Percentiles rank a stretch among this genome's conserved stretches.
Conservation (phyloP, 306 rosid genomes). For the Echinosophora koreensis region DNA sequence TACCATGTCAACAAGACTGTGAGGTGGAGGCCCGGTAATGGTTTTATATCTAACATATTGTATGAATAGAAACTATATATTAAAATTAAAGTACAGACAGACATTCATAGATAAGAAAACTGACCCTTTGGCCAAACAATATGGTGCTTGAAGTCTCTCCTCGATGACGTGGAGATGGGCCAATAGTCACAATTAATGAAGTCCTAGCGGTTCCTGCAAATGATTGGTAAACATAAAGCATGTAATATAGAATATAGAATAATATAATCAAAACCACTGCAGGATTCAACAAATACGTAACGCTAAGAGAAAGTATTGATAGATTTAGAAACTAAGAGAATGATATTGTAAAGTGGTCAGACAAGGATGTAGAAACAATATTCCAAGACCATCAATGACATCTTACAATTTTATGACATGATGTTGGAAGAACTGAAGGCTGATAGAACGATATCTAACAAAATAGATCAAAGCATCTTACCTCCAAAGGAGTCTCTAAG, state of each 20-base stretch:
- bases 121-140: constrained; percentile 93
- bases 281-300: neutral
- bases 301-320: no score
- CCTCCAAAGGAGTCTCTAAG: constrained; percentile 86
- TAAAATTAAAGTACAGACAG: constrained; percentile 25
- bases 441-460: neutral
- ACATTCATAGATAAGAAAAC: constrained; percentile 49
- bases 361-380: neutral
- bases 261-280: neutral
- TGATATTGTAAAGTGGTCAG: neutral
- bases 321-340: no score
- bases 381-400: constrained; percentile 25
- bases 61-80: neutral
- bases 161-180: constrained; percentile 98
- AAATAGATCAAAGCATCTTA: constrained; percentile 42
- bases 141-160: constrained; percentile 99
- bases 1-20: constrained; percentile 1
- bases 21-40: neutral
- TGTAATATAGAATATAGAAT: neutral
- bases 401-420: neutral
- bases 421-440: neutral
- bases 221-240: constrained; percentile 18
- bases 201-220: constrained; percentile 95
- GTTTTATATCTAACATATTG: constrained; percentile 11
- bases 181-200: constrained; percentile 93